phyloP scores from a whole-genome alignment of 164 flowering plant genomes.

The Cinnamomum chago region DNA sequence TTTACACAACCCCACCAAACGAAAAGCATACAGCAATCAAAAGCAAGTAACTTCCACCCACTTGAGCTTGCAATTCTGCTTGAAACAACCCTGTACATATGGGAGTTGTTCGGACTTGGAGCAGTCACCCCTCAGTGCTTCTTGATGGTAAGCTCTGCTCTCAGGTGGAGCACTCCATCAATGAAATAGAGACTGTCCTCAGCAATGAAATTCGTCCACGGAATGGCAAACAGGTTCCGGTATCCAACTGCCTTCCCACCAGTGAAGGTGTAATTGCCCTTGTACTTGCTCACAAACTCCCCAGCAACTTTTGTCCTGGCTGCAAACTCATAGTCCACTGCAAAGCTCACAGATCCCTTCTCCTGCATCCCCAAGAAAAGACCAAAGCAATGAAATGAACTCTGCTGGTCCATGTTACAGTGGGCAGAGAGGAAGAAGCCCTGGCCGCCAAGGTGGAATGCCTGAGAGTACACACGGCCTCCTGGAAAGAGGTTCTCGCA shows the following conservation, averaged over 20 bases:
- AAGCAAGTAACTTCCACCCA: not conserved
- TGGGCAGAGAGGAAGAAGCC: constrained; percentile 97
- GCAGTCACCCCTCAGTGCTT: constrained; percentile 6
- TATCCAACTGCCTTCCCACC: constrained; percentile 99
- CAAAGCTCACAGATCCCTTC: constrained; percentile 79
- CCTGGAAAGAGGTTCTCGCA: constrained; percentile 72
- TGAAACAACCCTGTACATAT: not conserved
- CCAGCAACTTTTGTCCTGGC: constrained; percentile 75
- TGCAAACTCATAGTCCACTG: constrained; percentile 90
- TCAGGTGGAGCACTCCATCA: constrained; percentile 72
- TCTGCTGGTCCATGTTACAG: constrained; percentile 98
- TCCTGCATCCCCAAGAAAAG: constrained; percentile 96
- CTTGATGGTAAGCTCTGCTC: constrained; percentile 88
- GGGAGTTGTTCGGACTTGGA: not conserved
- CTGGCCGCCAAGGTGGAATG: constrained; percentile 91
- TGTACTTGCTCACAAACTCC: constrained; percentile 55
- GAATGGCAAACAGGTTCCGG: constrained; percentile 67
- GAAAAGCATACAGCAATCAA: not conserved
- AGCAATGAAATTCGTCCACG: constrained; percentile 78
- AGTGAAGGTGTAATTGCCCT: constrained; percentile 88
- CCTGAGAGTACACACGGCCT: constrained; percentile 91
- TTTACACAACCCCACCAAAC: too few species aligned
- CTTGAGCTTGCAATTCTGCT: not conserved
- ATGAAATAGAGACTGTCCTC: constrained; percentile 78
- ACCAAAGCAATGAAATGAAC: constrained; percentile 89